Evolutionary conservation across 2,329 filamentous ascomycete genomes (phyloP).

Genomic region (Fusarium heterosporum): DNA sequence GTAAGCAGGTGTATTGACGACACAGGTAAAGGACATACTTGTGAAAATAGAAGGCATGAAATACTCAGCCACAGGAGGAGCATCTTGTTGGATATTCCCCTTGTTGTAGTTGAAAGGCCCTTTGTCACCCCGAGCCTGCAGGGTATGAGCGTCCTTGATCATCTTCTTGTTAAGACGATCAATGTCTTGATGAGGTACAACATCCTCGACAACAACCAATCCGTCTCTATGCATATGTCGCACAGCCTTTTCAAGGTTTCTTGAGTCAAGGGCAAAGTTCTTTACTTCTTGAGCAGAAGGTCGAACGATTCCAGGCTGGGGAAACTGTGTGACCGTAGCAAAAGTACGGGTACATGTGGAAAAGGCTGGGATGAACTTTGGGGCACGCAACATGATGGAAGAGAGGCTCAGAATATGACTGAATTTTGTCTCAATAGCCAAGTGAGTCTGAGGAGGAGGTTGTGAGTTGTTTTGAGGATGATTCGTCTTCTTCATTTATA

Average conservation of each 20-base stretch:
- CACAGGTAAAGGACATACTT: slow-evolving; percentile 54
- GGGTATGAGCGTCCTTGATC: slow-evolving; percentile 65
- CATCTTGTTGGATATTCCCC: slow-evolving; percentile 71
- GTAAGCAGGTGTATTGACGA: not conserved
- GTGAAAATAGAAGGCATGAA: slow-evolving; percentile 64
- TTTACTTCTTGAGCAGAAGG: slow-evolving; percentile 58
- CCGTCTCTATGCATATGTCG: slow-evolving; percentile 65
- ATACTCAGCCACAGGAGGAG: slow-evolving; percentile 62
- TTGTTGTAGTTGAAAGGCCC: slow-evolving; percentile 72
- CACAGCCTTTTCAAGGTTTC: slow-evolving; percentile 67
- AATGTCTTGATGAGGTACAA: slow-evolving; percentile 62
- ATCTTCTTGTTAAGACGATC: slow-evolving; percentile 69
- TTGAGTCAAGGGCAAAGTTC: slow-evolving; percentile 53
- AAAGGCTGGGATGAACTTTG: slow-evolving; percentile 9
- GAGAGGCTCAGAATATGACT: not conserved
- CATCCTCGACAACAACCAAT: slow-evolving; percentile 66
- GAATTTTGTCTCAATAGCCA: rapidly evolving
- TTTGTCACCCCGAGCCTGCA: slow-evolving; percentile 64
- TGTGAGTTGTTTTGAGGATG: not conserved
- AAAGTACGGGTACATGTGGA: slow-evolving; percentile 18
- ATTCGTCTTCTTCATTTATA: slow-evolving; percentile 34
- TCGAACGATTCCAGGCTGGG: slow-evolving; percentile 39
- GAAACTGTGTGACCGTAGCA: slow-evolving; percentile 10
- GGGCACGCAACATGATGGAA: slow-evolving; percentile 25
- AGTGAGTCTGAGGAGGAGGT: not conserved